A percentile compares a stretch with the other conserved stretches of the same genome.
phyloP scores from a whole-genome alignment of 352 stramenopile species.

The Globisporangium spinosum region DNA sequence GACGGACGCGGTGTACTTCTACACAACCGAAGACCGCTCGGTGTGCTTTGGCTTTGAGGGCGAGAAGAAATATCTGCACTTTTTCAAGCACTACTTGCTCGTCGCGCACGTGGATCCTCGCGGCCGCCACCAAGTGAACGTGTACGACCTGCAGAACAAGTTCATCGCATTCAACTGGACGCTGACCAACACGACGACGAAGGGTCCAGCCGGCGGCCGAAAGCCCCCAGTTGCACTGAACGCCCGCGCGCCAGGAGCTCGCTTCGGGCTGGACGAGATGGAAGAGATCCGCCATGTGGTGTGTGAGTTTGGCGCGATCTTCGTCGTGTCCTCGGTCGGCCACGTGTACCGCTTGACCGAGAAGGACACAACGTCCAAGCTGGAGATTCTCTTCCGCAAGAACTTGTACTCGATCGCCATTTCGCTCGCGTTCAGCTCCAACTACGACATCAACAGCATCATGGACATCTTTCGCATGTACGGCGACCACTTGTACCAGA shows the following conservation, averaged over 20 bases:
- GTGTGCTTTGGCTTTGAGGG: slow-evolving; percentile 89
- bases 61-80: slow-evolving; percentile 82
- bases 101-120: slow-evolving; percentile 81
- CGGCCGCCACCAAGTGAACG: slow-evolving; percentile 82
- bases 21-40: slow-evolving; percentile 83
- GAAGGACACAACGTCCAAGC: slow-evolving; percentile 94
- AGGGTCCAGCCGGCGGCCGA: slow-evolving; percentile 3
- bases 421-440: slow-evolving; percentile 94
- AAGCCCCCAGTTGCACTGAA: slow-evolving; percentile 31
- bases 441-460: slow-evolving; percentile 94
- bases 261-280: slow-evolving; percentile 82
- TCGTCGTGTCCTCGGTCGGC: slow-evolving; percentile 81
- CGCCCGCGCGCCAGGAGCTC: slow-evolving; percentile 43
- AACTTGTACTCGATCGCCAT: slow-evolving; percentile 98
- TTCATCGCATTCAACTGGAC: slow-evolving; percentile 92
- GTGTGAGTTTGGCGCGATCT: slow-evolving; percentile 85
- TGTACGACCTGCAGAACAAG: slow-evolving; percentile 92
- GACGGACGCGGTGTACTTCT: slow-evolving; percentile 87
- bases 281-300: slow-evolving; percentile 86
- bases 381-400: slow-evolving; percentile 96
- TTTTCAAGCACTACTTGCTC: slow-evolving; percentile 88
- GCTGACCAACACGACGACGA: slow-evolving; percentile 56
- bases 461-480: slow-evolving; percentile 96
- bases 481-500: slow-evolving; percentile 97
- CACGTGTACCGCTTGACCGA: slow-evolving; percentile 92